Percentiles rank a stretch among this genome's conserved stretches.
Conservation (phyloP, 257 asterid species). For the Cynanchum wilfordii region DNA sequence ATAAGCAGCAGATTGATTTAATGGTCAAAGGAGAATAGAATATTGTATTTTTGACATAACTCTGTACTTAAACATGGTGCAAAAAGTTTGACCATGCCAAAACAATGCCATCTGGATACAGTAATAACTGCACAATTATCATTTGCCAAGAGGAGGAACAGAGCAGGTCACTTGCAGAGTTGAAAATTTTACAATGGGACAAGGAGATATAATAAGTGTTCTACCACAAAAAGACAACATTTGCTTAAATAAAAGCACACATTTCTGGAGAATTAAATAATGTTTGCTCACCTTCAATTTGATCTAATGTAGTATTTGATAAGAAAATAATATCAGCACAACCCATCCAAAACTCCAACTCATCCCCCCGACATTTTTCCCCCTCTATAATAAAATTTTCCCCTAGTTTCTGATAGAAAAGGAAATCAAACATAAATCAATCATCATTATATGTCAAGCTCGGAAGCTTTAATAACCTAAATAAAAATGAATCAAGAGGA, state of each 20-base stretch:
- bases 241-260: background rate
- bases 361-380: background rate
- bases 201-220: background rate
- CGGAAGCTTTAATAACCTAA: background rate
- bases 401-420: background rate
- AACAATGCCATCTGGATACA: background rate
- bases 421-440: background rate
- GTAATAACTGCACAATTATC: background rate
- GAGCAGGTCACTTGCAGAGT: background rate
- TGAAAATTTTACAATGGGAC: background rate
- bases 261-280: background rate
- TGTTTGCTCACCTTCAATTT: background rate
- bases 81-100: slow-evolving; percentile 1
- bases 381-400: background rate
- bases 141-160: background rate
- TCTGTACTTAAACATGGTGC: background rate
- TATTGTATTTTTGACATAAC: background rate
- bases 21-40: background rate
- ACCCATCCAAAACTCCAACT: background rate
- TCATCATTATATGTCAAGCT: no score
- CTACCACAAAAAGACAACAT: background rate
- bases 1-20: background rate
- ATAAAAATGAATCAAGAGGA: no score
- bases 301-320: background rate
- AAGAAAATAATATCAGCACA: background rate